Conservation (phyloP, 768 basidiomycete species). For the Crepidotus variabilis region DNA sequence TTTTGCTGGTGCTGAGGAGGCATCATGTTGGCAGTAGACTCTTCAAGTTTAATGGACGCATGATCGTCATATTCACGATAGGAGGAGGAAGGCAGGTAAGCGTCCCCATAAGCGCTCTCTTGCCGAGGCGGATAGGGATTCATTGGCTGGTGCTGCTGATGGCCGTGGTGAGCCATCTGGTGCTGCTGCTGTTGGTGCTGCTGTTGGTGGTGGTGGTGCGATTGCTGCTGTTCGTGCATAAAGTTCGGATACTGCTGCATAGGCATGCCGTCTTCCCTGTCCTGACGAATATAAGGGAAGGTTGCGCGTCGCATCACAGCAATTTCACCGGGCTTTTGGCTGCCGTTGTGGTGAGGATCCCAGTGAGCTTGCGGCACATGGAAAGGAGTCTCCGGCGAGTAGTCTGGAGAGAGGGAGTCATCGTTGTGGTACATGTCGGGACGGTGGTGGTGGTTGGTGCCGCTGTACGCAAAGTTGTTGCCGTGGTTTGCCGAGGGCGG, state of each 20-base stretch:
- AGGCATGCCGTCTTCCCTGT: conserved; percentile 45
- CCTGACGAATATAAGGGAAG: conserved; percentile 74
- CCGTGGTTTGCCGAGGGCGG: conserved; percentile 12
- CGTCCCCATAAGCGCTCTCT: conserved; percentile 31
- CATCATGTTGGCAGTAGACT: conserved; percentile 53
- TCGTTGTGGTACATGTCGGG: conserved; percentile 64
- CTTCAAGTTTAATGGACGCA: conserved; percentile 63
- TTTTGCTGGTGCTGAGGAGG: conserved; percentile 47
- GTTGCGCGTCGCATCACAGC: conserved; percentile 61
- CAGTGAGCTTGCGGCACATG: conserved; percentile 30
- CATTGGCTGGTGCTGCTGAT: conserved; percentile 6
- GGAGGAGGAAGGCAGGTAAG: conserved; percentile 31
- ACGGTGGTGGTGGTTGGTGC: conserved; percentile 46
- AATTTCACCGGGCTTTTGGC: conserved; percentile 31
- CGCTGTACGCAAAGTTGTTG: conserved; percentile 24
- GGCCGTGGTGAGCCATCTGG: neutral
- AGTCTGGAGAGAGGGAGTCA: conserved; percentile 24
- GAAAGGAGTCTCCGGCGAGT: conserved; percentile 25
- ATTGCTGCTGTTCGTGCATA: conserved; percentile 40
- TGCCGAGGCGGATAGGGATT: conserved; percentile 27
- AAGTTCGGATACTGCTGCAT: conserved; percentile 40
- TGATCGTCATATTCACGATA: conserved; percentile 47
- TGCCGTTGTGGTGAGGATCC: conserved; percentile 28
- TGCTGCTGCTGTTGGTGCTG: conserved; percentile 3
- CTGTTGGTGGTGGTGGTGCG: conserved; percentile 13